A percentile compares a stretch with the other conserved stretches of the same genome.
These are phyloP conservation scores for Neostapfia colusana DNA, from an alignment of 176 grass and related monocot genomes.

Conservation along the genomic window DNA sequence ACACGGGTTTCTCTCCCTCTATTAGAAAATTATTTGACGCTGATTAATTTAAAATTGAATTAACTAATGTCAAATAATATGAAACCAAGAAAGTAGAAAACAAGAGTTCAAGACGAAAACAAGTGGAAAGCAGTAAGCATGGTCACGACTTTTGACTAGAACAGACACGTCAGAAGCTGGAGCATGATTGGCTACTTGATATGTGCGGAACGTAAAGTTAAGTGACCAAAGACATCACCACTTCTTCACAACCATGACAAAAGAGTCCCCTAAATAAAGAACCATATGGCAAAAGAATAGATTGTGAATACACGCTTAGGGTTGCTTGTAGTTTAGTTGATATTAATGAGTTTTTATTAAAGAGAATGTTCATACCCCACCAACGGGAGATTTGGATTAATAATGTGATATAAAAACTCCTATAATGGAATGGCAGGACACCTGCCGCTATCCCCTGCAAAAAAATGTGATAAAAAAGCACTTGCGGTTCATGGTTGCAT, in stretches of 20 bases:
- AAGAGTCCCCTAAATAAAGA: too few relatives aligned
- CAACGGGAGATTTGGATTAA: neutral
- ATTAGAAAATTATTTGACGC: too few relatives aligned
- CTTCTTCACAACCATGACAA: neutral
- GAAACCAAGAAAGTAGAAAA: too few relatives aligned
- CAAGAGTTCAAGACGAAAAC: neutral
- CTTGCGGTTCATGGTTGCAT: neutral
- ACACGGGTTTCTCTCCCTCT: too few relatives aligned
- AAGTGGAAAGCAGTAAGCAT: constrained; percentile 15
- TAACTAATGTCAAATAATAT: too few relatives aligned
- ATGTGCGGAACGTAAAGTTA: neutral
- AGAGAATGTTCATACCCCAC: neutral
- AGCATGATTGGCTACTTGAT: constrained; percentile 2
- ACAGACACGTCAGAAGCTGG: constrained; percentile 10
- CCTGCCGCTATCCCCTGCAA: too few relatives aligned
- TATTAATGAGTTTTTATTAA: neutral
- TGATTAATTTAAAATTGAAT: too few relatives aligned
- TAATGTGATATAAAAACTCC: too few relatives aligned
- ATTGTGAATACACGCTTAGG: neutral
- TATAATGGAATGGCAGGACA: too few relatives aligned
- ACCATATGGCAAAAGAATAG: too few relatives aligned
- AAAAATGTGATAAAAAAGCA: constrained; percentile 9
- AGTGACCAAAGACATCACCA: constrained; percentile 5
- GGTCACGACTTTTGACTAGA: constrained; percentile 39
- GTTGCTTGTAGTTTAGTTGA: neutral